Conservation (phyloP, 345 rosid genomes). For the Firmiana major region DNA sequence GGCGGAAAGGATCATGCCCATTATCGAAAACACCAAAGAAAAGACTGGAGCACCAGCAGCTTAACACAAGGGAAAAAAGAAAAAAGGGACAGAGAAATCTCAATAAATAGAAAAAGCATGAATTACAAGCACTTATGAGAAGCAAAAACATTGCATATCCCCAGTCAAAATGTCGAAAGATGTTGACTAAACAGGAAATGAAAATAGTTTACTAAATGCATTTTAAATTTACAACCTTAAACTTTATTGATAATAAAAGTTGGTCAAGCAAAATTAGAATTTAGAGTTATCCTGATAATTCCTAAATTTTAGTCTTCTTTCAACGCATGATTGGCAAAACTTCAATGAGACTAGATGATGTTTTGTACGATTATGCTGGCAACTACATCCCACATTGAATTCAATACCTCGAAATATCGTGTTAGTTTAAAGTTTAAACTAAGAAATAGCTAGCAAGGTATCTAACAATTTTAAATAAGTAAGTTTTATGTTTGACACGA, state of each 20-base stretch:
- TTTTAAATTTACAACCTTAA: not conserved
- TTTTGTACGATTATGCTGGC: not conserved
- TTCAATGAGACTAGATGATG: not conserved
- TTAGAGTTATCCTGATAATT: not conserved
- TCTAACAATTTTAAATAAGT: no score
- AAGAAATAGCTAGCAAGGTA: not conserved
- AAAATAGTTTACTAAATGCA: not conserved
- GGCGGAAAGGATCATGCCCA: not conserved
- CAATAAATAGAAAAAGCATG: not conserved
- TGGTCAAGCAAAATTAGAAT: not conserved
- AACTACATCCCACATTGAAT: not conserved
- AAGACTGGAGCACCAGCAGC: not conserved
- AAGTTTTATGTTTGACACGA: no score
- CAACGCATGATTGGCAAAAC: not conserved
- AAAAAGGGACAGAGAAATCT: not conserved
- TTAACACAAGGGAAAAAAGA: not conserved
- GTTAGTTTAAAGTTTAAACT: not conserved
- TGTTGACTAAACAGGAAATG: not conserved
- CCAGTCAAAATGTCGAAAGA: not conserved
- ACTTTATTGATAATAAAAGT: not conserved
- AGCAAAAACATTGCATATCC: not conserved
- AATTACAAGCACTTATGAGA: not conserved
- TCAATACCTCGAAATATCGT: not conserved
- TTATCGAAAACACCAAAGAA: not conserved
- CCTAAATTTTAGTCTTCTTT: not conserved